These are phyloP conservation scores for Maudiozyma humilis DNA, from an alignment of 1,139 yeast species.

Conservation along the genomic window DNA sequence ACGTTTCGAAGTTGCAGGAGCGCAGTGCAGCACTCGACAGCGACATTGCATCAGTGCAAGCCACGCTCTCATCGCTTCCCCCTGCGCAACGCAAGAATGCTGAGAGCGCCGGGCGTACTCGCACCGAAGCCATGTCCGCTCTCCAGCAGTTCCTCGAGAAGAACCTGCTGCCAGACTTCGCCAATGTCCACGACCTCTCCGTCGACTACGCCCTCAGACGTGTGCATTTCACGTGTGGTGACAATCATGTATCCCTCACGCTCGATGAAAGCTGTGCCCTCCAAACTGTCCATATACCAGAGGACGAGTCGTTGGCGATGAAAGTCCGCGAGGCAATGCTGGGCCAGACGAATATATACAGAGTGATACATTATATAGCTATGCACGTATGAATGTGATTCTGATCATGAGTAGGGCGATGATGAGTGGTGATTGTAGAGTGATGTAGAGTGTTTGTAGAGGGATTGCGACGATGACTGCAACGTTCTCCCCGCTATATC, in stretches of 20 bases:
- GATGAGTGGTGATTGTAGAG: too few relatives aligned
- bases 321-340: conserved; percentile 1
- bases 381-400: too few relatives aligned
- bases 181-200: background rate
- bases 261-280: background rate
- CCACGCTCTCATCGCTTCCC: too few relatives aligned
- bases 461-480: too few relatives aligned
- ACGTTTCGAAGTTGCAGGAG: background rate
- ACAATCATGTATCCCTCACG: background rate
- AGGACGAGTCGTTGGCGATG: conserved; percentile 2
- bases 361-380: conserved; percentile 3
- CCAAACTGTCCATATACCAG: background rate
- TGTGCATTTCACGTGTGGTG: background rate
- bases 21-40: too few relatives aligned
- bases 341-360: conserved; percentile 4
- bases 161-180: conserved; percentile 1
- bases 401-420: too few relatives aligned
- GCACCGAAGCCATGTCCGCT: background rate
- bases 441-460: too few relatives aligned
- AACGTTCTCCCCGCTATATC: too few relatives aligned
- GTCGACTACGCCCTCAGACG: background rate
- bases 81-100: too few relatives aligned
- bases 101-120: too few relatives aligned
- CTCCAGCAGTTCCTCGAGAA: background rate
- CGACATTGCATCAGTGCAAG: too few relatives aligned